Percentiles rank a stretch among this genome's conserved stretches.
These are phyloP conservation scores for Lentinus brumalis DNA, from an alignment of 768 basidiomycete genomes.

Conservation along the genomic window DNA sequence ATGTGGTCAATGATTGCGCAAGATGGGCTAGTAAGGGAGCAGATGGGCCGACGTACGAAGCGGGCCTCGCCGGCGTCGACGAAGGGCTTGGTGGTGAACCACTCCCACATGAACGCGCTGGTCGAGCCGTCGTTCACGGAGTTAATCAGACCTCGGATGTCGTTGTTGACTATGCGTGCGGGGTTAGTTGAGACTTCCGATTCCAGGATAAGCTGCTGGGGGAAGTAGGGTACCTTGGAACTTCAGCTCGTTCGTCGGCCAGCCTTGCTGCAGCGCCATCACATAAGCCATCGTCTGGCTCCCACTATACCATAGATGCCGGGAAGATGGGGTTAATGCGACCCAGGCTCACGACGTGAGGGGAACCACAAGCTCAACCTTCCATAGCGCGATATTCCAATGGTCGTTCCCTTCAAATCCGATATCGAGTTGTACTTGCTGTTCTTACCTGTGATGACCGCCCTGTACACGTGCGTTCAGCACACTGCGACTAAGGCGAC, in stretches of 20 bases:
- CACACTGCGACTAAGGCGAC: background rate
- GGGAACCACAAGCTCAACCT: constrained; percentile 46
- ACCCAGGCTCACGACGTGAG: too few relatives aligned
- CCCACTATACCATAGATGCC: constrained; percentile 44
- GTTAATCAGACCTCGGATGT: constrained; percentile 77
- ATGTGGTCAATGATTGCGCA: too few relatives aligned
- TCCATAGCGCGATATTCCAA: constrained; percentile 89
- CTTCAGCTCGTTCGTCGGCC: constrained; percentile 62
- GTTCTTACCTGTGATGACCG: constrained; percentile 85
- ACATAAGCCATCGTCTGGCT: constrained; percentile 96
- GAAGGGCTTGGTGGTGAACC: constrained; percentile 87
- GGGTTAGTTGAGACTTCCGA: too few relatives aligned
- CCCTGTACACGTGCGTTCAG: constrained; percentile 51
- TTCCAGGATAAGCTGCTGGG: background rate
- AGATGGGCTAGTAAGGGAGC: background rate
- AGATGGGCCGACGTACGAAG: constrained; percentile 60
- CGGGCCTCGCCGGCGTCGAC: constrained; percentile 77
- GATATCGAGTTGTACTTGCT: constrained; percentile 68
- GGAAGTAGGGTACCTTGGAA: constrained; percentile 59
- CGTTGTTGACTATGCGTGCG: constrained; percentile 63
- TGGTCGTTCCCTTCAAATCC: constrained; percentile 76
- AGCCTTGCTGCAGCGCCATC: constrained; percentile 87
- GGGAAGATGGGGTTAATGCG: background rate
- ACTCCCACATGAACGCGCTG: constrained; percentile 94
- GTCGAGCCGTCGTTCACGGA: constrained; percentile 90